A percentile compares a stretch with the other conserved stretches of the same genome.
These are phyloP conservation scores for Phaeophleospora eucalypticola DNA, from an alignment of 2,329 filamentous ascomycete genomes.

Conservation along the genomic window DNA sequence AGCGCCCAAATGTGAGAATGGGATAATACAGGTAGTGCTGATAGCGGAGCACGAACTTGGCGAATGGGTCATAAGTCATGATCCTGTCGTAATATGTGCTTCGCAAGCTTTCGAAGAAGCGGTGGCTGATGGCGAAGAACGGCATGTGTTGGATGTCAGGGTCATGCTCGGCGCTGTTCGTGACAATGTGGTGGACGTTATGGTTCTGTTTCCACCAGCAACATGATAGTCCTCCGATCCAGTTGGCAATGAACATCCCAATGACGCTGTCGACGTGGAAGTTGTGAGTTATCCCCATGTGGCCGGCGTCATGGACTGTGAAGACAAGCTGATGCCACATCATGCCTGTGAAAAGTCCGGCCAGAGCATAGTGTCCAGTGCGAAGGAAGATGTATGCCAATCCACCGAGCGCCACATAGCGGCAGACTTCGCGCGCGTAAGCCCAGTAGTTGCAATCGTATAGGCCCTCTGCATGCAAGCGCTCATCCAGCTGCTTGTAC, in stretches of 20 bases:
- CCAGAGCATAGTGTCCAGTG: slow-evolving; percentile 48
- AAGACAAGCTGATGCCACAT: slow-evolving; percentile 97
- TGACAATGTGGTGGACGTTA: slow-evolving; percentile 95
- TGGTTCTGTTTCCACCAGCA: slow-evolving; percentile 98
- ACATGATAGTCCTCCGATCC: slow-evolving; percentile 79
- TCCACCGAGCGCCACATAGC: slow-evolving; percentile 66
- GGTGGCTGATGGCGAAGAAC: slow-evolving; percentile 63
- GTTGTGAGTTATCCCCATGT: slow-evolving; percentile 94
- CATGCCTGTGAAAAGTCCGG: slow-evolving; percentile 70
- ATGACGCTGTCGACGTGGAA: slow-evolving; percentile 80
- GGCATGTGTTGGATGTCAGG: slow-evolving; percentile 81
- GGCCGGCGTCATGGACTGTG: slow-evolving; percentile 87
- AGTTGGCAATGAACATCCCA: slow-evolving; percentile 87
- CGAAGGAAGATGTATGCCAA: slow-evolving; percentile 52
- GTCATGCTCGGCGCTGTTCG: slow-evolving; percentile 91
- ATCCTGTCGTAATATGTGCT: slow-evolving; percentile 64
- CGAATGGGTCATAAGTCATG: slow-evolving; percentile 60
- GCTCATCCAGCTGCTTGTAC: slow-evolving; percentile 72
- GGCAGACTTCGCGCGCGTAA: slow-evolving; percentile 69
- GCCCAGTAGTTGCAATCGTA: slow-evolving; percentile 80
- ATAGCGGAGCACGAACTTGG: slow-evolving; percentile 56
- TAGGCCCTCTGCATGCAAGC: slow-evolving; percentile 68
- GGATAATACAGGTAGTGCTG: slow-evolving; percentile 68
- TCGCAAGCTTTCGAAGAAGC: slow-evolving; percentile 60
- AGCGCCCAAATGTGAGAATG: slow-evolving; percentile 60